Percentiles rank a stretch among this genome's conserved stretches.
Evolutionary conservation across 768 basidiomycete genomes (phyloP).

Genomic region (Pleurotus sapidus): DNA sequence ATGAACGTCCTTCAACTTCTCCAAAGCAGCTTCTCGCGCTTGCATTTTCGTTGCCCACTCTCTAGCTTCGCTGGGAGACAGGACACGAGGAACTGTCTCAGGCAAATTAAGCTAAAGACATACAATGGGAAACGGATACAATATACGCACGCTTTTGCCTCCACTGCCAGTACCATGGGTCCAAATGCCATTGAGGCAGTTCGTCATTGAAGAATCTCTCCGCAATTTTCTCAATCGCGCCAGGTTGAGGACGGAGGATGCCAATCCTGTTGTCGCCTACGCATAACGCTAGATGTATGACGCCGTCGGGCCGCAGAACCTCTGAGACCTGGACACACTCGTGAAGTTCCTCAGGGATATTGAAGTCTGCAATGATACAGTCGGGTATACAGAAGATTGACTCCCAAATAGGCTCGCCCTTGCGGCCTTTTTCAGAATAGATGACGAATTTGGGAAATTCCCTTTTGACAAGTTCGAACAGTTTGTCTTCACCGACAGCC

Average conservation of each 20-base stretch:
- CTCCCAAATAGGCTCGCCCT: not conserved
- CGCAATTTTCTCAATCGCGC: not conserved
- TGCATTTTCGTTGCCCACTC: too few species aligned
- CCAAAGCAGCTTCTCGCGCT: too few species aligned
- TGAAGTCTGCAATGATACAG: not conserved
- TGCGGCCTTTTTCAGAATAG: not conserved
- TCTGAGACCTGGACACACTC: not conserved
- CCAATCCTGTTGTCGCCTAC: not conserved
- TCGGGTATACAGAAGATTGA: not conserved
- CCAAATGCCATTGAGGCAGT: not conserved
- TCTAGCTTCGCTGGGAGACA: too few species aligned
- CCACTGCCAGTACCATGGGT: not conserved
- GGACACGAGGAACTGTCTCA: too few species aligned
- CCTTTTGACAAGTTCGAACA: not conserved
- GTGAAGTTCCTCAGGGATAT: not conserved
- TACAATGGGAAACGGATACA: too few species aligned
- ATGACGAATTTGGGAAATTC: not conserved
- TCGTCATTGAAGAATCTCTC: not conserved
- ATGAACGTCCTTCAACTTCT: too few species aligned
- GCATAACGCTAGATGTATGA: not conserved
- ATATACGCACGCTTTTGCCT: not conserved
- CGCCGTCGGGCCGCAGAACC: not conserved
- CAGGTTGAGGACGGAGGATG: not conserved
- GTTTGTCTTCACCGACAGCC: not conserved
- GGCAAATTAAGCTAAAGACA: too few species aligned